Evolutionary conservation across 2,329 filamentous ascomycete genomes (phyloP), one percentile per base, ranked within the genome.

Genomic region (Trichoderma sp.): DNA sequence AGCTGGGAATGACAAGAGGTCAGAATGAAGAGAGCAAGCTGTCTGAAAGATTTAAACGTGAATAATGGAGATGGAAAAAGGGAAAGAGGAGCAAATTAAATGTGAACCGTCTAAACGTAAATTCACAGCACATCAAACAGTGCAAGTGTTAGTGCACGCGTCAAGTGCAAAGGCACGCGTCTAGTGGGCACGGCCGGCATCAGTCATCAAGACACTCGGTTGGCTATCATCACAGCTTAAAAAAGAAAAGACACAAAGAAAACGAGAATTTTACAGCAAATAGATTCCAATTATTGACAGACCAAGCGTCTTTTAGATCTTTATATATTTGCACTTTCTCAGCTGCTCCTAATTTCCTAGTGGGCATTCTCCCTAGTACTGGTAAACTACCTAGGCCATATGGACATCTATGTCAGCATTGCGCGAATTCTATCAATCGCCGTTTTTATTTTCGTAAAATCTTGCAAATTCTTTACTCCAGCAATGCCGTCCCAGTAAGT

Each of bases 401-500:
- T 37, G 31, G 55, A 31, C 55, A 58, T 58, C 31, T 59, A 43
- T 59, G 31, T 43, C 57, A 43, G 57, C 40, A 13, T 59, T 57
- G 47, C 21, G 57, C 57, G 57, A 59, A 59, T 59, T 43, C 57
- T 43, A 59, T 56, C 53, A 58, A 24, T 58, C 56, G 56, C 56
- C 13, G 6, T 58, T 49, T 31, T 35, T 11, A 11, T 33, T 33
- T 56, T 35, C 7, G 29, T 43, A 27, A 19, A 43, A 47, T 47
- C n/a, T 47, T 21, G 24, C 21, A 49, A 24, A 13, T 53, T 27
- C n/a, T 31, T 4, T 16, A 52, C 49, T 43, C 52, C 63, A 58
- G 53, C 53, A 49, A 49, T 33, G 63, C 53, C 63, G n/a, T 47
- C 53, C 63, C 63, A 57, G 35, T 57, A 52, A 52, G 56, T 60